Percentiles rank a stretch among this genome's conserved stretches.
Evolutionary conservation across 495 filamentous ascomycete species (phyloP).

Genomic region (Annulohypoxylon stygium): DNA sequence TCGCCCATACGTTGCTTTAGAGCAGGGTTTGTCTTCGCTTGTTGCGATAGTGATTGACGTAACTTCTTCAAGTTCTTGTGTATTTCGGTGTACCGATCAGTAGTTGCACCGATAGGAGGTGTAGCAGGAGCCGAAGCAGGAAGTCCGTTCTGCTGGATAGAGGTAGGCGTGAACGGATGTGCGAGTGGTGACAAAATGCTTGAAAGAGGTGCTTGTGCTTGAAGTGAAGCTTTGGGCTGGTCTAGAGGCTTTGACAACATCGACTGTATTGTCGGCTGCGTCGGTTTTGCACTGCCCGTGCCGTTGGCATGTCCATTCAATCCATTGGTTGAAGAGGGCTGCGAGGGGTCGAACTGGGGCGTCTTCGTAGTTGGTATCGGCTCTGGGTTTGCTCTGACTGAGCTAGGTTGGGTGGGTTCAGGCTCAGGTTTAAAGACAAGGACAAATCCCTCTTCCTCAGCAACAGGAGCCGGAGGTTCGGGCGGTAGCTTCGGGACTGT

Average conservation of each 20-base stretch:
- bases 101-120: constrained; percentile 41
- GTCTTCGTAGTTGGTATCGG: constrained; percentile 1
- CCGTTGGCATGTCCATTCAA: constrained; percentile 31
- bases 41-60: constrained; percentile 67
- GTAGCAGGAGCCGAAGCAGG: constrained; percentile 1
- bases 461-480: constrained; percentile 47
- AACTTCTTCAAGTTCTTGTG: constrained; percentile 81
- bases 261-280: constrained; percentile 21
- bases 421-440: not conserved
- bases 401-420: constrained; percentile 8
- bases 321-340: constrained; percentile 30
- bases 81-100: constrained; percentile 73
- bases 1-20: constrained; percentile 79
- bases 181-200: constrained; percentile 22
- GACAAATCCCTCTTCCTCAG: constrained; percentile 5
- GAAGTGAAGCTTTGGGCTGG: not conserved
- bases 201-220: constrained; percentile 8
- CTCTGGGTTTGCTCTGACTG: not conserved
- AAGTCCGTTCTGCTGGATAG: constrained; percentile 23
- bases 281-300: constrained; percentile 12
- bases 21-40: constrained; percentile 57
- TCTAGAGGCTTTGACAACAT: constrained; percentile 21
- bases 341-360: constrained; percentile 13
- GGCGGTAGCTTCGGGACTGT: constrained; percentile 59
- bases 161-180: constrained; percentile 4